Conservation (phyloP, 1,139 yeast genomes). For the Petasospora rhodanensis region DNA sequence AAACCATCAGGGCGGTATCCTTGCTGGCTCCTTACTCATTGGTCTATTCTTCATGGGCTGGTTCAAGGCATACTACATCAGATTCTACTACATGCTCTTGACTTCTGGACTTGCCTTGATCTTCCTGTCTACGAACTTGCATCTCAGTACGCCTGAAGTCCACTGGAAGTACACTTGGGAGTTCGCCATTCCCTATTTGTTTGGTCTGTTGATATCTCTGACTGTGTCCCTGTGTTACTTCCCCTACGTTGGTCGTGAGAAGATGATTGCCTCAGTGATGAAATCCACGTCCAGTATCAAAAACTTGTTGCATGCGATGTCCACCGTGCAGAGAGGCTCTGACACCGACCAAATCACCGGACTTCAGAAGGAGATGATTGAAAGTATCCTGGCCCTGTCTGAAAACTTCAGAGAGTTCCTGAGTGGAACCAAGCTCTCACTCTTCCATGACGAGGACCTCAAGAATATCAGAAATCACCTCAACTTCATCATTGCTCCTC, state of each 20-base stretch:
- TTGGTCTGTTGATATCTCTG: slow-evolving; percentile 38
- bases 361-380: slow-evolving; percentile 29
- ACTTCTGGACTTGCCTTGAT: slow-evolving; percentile 37
- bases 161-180: slow-evolving; percentile 39
- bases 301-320: slow-evolving; percentile 21
- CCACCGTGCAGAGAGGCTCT: slow-evolving; percentile 20
- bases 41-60: slow-evolving; percentile 36
- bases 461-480: slow-evolving; percentile 36
- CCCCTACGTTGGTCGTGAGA: slow-evolving; percentile 38
- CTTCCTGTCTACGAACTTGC: slow-evolving; percentile 28
- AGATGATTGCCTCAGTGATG: slow-evolving; percentile 23
- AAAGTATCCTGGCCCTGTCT: slow-evolving; percentile 32
- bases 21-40: slow-evolving; percentile 38
- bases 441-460: slow-evolving; percentile 31
- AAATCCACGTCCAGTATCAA: slow-evolving; percentile 24
- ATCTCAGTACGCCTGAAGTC: slow-evolving; percentile 23
- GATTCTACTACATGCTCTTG: slow-evolving; percentile 35
- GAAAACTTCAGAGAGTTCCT: slow-evolving; percentile 40
- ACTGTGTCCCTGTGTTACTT: slow-evolving; percentile 31
- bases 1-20: slow-evolving; percentile 43
- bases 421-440: slow-evolving; percentile 37
- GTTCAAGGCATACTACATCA: slow-evolving; percentile 37
- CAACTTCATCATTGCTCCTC: slow-evolving; percentile 36
- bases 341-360: slow-evolving; percentile 15
- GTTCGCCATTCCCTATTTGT: slow-evolving; percentile 39